Evolutionary conservation across 2,329 filamentous ascomycete species (phyloP).

Genomic region (Fusarium lateritium): DNA sequence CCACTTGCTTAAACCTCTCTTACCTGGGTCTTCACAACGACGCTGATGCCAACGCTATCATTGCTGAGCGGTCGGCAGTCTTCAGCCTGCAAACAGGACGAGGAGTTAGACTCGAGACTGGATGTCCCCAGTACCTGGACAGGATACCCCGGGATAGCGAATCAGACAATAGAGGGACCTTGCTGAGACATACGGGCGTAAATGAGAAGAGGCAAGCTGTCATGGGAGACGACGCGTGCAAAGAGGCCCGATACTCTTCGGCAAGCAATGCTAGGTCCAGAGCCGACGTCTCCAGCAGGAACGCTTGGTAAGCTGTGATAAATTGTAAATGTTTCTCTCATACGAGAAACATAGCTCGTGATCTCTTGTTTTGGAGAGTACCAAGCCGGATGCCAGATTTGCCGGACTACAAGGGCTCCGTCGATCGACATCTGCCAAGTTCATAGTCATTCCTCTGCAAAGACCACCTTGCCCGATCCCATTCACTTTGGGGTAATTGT

Average conservation of each 20-base stretch:
- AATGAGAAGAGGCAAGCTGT: background rate
- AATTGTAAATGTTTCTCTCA: slow-evolving; percentile 10
- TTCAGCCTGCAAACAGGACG: background rate
- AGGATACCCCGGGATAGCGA: background rate
- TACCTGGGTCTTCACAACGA: background rate
- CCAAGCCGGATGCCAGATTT: slow-evolving; percentile 46
- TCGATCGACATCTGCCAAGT: slow-evolving; percentile 44
- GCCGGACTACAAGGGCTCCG: slow-evolving; percentile 22
- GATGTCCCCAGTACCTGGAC: background rate
- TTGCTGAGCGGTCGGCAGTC: background rate
- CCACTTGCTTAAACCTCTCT: background rate
- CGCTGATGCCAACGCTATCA: background rate
- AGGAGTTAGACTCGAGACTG: background rate
- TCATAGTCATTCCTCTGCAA: slow-evolving; percentile 22
- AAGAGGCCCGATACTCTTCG: slow-evolving; percentile 35
- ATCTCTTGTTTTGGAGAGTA: slow-evolving; percentile 15
- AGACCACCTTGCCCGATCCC: slow-evolving; percentile 17
- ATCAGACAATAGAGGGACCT: background rate
- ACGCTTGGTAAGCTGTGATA: slow-evolving; percentile 22
- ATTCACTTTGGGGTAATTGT: slow-evolving; percentile 3
- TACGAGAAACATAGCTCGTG: slow-evolving; percentile 3
- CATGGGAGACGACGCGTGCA: background rate
- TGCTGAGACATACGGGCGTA: slow-evolving; percentile 1
- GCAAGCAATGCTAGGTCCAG: background rate
- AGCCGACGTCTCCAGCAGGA: background rate